Percentiles rank a stretch among this genome's conserved stretches.
Conservation (phyloP, 2,329 filamentous ascomycete species). For the Monosporascus sp. region DNA sequence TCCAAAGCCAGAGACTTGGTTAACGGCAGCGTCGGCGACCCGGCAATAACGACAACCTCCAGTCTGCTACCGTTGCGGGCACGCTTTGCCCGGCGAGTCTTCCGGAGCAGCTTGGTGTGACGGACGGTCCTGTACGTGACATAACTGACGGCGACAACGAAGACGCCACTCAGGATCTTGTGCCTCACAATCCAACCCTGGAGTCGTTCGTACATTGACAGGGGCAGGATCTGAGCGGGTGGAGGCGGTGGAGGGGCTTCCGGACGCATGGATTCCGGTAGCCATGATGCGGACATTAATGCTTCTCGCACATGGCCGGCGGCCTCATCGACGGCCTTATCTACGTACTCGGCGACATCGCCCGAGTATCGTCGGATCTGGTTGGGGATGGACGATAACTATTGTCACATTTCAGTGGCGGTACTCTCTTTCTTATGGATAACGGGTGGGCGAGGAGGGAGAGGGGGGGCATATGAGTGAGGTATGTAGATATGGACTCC, state of each 20-base stretch:
- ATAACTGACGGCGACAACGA: constrained; percentile 69
- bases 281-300: constrained; percentile 64
- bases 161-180: constrained; percentile 66
- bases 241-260: constrained; percentile 44
- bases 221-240: constrained; percentile 27
- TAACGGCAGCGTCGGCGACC: constrained; percentile 79
- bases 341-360: constrained; percentile 73
- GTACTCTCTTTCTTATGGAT: neutral
- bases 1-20: constrained; percentile 80
- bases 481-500: no score
- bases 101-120: constrained; percentile 53
- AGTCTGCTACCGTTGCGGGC: constrained; percentile 78
- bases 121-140: constrained; percentile 48
- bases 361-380: constrained; percentile 67
- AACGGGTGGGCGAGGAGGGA: no score
- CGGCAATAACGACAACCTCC: constrained; percentile 84
- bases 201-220: constrained; percentile 45
- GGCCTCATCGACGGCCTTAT: constrained; percentile 73
- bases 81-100: constrained; percentile 69
- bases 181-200: constrained; percentile 70
- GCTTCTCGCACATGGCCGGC: constrained; percentile 66
- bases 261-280: constrained; percentile 65
- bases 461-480: no score
- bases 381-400: constrained; percentile 51
- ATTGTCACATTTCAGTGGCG: neutral